These are phyloP conservation scores for Colletotrichum gigasporum DNA, from an alignment of 2,329 filamentous ascomycete species.

Conservation along the genomic window DNA sequence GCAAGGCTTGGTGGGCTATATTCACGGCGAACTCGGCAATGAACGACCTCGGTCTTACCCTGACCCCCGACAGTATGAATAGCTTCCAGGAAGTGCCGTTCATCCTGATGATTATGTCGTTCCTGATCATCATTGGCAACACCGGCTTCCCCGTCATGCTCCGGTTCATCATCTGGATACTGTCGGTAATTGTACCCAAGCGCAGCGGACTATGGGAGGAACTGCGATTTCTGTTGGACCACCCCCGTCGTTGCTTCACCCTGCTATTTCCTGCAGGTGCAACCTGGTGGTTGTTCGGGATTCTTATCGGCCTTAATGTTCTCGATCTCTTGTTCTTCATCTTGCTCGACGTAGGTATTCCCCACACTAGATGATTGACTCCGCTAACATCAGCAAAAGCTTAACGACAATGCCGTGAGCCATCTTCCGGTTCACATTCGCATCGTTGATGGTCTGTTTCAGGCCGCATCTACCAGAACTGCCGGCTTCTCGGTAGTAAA, in stretches of 20 bases:
- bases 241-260: slow-evolving; percentile 95
- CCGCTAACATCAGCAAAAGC: slow-evolving; percentile 52
- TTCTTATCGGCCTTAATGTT: slow-evolving; percentile 83
- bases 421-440: slow-evolving; percentile 76
- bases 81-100: slow-evolving; percentile 84
- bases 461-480: slow-evolving; percentile 88
- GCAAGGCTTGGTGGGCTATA: slow-evolving; percentile 87
- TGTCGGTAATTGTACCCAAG: slow-evolving; percentile 72
- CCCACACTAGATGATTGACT: not conserved
- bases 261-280: slow-evolving; percentile 89
- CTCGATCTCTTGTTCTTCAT: slow-evolving; percentile 92
- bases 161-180: slow-evolving; percentile 88
- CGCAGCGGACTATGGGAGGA: slow-evolving; percentile 86
- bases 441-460: slow-evolving; percentile 88
- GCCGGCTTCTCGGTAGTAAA: slow-evolving; percentile 89
- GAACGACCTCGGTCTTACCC: slow-evolving; percentile 92
- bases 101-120: slow-evolving; percentile 79
- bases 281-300: slow-evolving; percentile 95
- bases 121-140: slow-evolving; percentile 93
- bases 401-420: slow-evolving; percentile 76
- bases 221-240: slow-evolving; percentile 88
- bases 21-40: slow-evolving; percentile 91
- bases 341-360: slow-evolving; percentile 79
- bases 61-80: slow-evolving; percentile 93
- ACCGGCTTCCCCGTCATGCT: slow-evolving; percentile 96